Evolutionary conservation across 73 alveolate species (phyloP).

Genomic region (Strombidium stylifer): DNA sequence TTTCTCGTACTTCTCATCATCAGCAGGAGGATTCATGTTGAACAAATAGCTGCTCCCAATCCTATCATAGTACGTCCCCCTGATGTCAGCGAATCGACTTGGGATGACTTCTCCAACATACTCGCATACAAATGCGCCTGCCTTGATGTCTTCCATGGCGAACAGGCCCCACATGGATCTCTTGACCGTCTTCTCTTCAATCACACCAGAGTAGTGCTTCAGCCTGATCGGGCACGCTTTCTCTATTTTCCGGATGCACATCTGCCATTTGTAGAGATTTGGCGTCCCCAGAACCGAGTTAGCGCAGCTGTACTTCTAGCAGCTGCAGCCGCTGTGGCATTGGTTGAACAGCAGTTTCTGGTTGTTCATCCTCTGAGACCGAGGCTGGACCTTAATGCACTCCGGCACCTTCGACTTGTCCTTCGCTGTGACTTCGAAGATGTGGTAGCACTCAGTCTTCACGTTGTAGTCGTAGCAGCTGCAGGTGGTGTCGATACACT

Average conservation of each 20-base stretch:
- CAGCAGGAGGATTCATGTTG: conserved; percentile 34
- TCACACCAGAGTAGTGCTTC: too few relatives aligned
- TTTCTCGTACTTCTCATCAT: conserved; percentile 18
- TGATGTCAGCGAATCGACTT: conserved; percentile 10
- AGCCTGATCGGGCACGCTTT: neutral
- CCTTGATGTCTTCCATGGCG: conserved; percentile 11
- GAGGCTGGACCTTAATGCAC: too few relatives aligned
- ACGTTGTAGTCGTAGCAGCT: too few relatives aligned
- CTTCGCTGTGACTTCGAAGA: too few relatives aligned
- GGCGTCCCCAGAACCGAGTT: conserved; percentile 2
- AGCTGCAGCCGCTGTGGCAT: conserved; percentile 20
- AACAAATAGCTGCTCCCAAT: conserved; percentile 27
- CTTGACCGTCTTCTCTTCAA: neutral
- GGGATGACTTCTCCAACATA: conserved; percentile 30
- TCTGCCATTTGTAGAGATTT: conserved; percentile 12
- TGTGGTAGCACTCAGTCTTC: too few relatives aligned
- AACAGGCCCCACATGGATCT: conserved; percentile 40
- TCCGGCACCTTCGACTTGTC: too few relatives aligned
- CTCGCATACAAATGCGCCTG: conserved; percentile 37
- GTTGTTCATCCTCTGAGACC: too few relatives aligned
- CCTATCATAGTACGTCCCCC: conserved; percentile 18
- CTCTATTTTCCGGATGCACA: neutral
- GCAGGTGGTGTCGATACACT: too few relatives aligned
- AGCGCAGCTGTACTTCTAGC: conserved; percentile 5
- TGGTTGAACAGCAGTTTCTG: too few relatives aligned